Base-by-base conservation (phyloP, 2,329 filamentous ascomycete genomes). In the Grosmannia clavigera region DNA sequence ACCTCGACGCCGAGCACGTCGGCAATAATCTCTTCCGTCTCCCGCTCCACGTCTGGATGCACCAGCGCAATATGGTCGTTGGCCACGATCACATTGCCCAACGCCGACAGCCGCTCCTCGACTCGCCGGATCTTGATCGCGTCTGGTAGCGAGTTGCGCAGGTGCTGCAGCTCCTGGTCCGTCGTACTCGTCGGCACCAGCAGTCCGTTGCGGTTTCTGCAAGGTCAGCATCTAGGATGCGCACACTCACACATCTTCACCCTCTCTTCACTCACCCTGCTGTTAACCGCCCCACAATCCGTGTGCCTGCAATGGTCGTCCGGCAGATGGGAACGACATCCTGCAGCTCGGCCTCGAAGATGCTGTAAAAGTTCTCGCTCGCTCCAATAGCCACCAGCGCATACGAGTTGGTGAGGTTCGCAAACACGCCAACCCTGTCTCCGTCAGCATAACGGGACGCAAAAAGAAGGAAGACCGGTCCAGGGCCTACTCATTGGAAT, bases 301-400 rank as follows among this genome's bases (percentile, higher is more conserved):
- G 84, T 48, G 92, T 97, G 67, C 94, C 94, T 64, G 92, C 92
- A 73, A 99, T 97, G 61, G 92, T 96, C 67, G 90, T 92, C 76
- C 94, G 90, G 75, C 90, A 94, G 74, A 96, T 96, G 67, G 94
- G 94, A 68, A 99, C 92, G 64, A 96, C 85, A 78, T 97, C 94
- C 79, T 95, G 90, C 64, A 99, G 82, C 79, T 99, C 94, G 64
- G 92, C 87, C 81, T 99, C 94, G 78, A 99, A 97, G 73, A 97
- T 84, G 79, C 90, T 92, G 85, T 97, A 97, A 76, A 99, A 99
- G 83, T 97, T 97, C 81, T 96, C 92, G 70, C 90, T 96, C 68
- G 90, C 92, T 71, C 94, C 94, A 66, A 96, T 84, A 65, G 92
- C 92, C 68, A 96, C 90, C 69, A 99, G 82, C 68, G 92, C 91